Evolutionary conservation across 495 filamentous ascomycete species (phyloP), one percentile per base, ranked within the genome.

Genomic region (Talaromyces ruber): DNA sequence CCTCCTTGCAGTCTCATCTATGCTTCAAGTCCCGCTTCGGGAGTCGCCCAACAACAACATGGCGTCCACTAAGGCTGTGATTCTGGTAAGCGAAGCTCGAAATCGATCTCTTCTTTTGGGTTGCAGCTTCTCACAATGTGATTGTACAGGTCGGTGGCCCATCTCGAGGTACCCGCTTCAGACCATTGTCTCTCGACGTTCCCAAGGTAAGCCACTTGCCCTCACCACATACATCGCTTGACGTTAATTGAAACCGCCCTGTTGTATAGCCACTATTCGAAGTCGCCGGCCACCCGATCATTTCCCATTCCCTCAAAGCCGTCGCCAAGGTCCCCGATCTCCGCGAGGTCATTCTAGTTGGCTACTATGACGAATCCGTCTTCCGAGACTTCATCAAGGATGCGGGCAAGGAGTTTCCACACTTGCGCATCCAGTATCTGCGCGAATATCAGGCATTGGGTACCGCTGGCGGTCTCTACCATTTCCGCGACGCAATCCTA

Each of bases 311-410:
- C 79, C 84, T 99, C 71, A 90, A 86, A 68, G 93, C 95, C 71
- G 84, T 98, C 65, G 84, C 89, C 60, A 96, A 94, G 73, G 90
- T 97, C 62, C 88, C 91, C 67, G 87, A 87, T 64, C 95, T 99
- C 72, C 89, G 91, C 65, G 94, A 99, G 74, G 95, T 99, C 62
- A 89, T 93, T 78, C 83, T 99, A 68, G 93, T 99, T 70, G 94
- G 94, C 70, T 99, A 99, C 83, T 99, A 98, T 75, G 94, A 99
- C 65, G 94, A 99, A 76, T 80, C 84, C 59, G 89, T 98, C 63
- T 97, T 98, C 82, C 90, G 92, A 63, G 92, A 97, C 70, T 98
- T 97, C 80, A 96, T 98, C 76, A 96, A 96, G 75, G 90, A 96
- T 68, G 81, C 91, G 63, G 77, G 85, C 55, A 84, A 83, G 68